Conservation (phyloP, 1,139 yeast species). For the Wickerhamomyces sp. region DNA sequence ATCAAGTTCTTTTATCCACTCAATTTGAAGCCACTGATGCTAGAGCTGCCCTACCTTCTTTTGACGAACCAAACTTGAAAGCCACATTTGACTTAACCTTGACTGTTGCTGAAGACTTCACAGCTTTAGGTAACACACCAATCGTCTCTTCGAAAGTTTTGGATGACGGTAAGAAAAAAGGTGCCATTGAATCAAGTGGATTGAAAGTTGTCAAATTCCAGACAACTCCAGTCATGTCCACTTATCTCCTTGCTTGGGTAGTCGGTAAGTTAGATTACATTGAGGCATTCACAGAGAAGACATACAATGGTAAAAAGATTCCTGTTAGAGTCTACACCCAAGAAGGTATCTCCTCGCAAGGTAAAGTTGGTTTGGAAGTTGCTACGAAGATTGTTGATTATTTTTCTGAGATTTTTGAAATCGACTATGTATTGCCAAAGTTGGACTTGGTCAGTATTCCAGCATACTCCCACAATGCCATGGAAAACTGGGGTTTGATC, state of each 20-base stretch:
- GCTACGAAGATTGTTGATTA: conserved; percentile 73
- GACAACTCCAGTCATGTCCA: conserved; percentile 73
- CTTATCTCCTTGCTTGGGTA: conserved; percentile 76
- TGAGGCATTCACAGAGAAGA: conserved; percentile 37
- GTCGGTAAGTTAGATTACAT: conserved; percentile 76
- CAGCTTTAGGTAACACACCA: conserved; percentile 75
- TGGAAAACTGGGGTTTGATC: conserved; percentile 90
- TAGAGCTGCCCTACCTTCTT: conserved; percentile 79
- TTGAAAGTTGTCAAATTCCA: conserved; percentile 44
- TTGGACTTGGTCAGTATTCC: conserved; percentile 81
- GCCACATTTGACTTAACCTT: conserved; percentile 66
- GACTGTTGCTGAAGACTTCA: conserved; percentile 49
- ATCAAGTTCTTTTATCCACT: conserved; percentile 67
- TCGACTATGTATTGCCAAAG: conserved; percentile 76
- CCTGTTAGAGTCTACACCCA: conserved; percentile 83
- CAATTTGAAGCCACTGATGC: conserved; percentile 88
- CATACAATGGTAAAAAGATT: conserved; percentile 50
- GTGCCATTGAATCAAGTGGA: conserved; percentile 20
- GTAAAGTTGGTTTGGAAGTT: conserved; percentile 63
- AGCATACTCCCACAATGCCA: conserved; percentile 81
- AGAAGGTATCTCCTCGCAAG: conserved; percentile 62
- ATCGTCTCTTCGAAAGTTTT: conserved; percentile 38
- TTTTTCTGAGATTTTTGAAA: conserved; percentile 65
- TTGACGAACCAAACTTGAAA: conserved; percentile 75
- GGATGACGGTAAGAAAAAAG: conserved; percentile 43